phyloP scores from a whole-genome alignment of 2,329 filamentous ascomycete genomes.

The Aspergillus fijiensis region DNA sequence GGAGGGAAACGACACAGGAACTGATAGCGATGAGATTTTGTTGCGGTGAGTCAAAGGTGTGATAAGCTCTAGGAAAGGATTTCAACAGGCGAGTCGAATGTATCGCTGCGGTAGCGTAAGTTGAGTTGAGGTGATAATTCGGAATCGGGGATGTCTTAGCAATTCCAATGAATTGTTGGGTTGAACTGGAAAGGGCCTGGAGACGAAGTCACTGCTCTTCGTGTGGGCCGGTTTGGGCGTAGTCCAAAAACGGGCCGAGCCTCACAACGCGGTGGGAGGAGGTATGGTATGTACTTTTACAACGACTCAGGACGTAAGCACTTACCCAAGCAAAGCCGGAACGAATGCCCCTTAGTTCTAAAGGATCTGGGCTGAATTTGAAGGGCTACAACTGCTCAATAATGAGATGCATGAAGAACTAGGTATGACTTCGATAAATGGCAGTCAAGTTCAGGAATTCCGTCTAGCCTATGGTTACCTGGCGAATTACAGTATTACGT shows the following conservation, averaged over 20 bases:
- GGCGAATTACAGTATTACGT: too few relatives aligned
- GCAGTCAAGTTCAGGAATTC: too few relatives aligned
- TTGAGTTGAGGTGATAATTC: neutral
- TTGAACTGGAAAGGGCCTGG: neutral
- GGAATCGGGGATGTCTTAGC: neutral
- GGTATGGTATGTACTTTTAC: too few relatives aligned
- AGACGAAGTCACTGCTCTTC: neutral
- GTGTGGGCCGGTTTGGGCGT: neutral
- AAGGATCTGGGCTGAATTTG: too few relatives aligned
- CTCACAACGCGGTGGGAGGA: neutral
- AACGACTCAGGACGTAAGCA: too few relatives aligned
- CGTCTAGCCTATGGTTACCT: too few relatives aligned
- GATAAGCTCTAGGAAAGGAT: neutral
- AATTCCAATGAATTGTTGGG: neutral
- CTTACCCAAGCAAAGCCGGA: too few relatives aligned
- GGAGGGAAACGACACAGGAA: neutral
- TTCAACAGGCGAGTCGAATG: neutral
- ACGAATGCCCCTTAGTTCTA: too few relatives aligned
- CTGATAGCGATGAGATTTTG: neutral
- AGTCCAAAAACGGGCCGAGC: neutral
- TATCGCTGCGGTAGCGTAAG: neutral
- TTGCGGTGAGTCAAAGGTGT: neutral
- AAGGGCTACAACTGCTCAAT: too few relatives aligned
- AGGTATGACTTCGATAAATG: too few relatives aligned
- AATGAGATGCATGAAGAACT: too few relatives aligned